These are phyloP conservation scores for Juglanconis juglandina DNA, from an alignment of 2,329 filamentous ascomycete genomes.

Conservation along the genomic window DNA sequence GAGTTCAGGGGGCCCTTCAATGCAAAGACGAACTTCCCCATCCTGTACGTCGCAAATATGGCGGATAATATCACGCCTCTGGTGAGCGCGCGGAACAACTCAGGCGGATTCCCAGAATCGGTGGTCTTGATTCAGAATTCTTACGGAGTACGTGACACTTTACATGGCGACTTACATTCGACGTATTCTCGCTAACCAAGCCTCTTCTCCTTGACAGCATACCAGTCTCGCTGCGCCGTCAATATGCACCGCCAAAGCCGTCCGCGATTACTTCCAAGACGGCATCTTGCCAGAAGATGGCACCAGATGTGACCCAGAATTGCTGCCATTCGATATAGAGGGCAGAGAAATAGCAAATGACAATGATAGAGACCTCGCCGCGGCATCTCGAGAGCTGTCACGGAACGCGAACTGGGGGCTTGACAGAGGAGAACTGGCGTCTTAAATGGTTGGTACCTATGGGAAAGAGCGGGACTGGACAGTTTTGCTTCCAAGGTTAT, in stretches of 20 bases:
- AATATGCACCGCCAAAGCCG: constrained; percentile 38
- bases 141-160: constrained; percentile 42
- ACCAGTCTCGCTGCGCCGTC: constrained; percentile 45
- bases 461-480: neutral
- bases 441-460: neutral
- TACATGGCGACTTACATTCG: too few relatives aligned
- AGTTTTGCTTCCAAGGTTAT: neutral
- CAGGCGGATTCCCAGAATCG: constrained; percentile 40
- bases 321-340: constrained; percentile 37
- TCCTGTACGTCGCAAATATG: constrained; percentile 41
- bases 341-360: neutral
- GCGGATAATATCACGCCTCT: constrained; percentile 47
- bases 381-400: constrained; percentile 16
- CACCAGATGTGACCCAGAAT: constrained; percentile 45
- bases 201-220: constrained; percentile 35
- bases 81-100: constrained; percentile 40
- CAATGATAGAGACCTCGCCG: constrained; percentile 8
- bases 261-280: constrained; percentile 43
- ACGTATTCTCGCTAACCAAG: too few relatives aligned
- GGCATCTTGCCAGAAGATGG: constrained; percentile 41
- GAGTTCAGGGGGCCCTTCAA: constrained; percentile 31
- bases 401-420: constrained; percentile 8
- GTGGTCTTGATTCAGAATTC: constrained; percentile 47
- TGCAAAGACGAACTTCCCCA: constrained; percentile 36
- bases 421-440: neutral